A percentile compares a stretch with the other conserved stretches of the same genome.
Conservation (phyloP, 2,329 filamentous ascomycete genomes). For the Chaetoscypha palmicola region DNA sequence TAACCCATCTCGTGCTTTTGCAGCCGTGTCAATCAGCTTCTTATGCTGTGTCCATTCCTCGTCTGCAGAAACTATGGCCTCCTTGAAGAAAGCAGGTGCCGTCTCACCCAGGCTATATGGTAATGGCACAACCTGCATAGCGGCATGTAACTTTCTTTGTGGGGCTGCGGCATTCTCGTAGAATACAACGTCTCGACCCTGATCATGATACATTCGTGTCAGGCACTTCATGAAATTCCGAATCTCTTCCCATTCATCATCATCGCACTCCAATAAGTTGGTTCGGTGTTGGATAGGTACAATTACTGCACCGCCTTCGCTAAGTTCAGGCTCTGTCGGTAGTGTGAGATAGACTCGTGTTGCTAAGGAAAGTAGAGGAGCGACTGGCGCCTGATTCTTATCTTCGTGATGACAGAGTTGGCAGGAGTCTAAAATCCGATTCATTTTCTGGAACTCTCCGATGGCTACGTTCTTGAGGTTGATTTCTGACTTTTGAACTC, state of each 20-base stretch:
- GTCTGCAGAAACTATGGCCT: constrained; percentile 81
- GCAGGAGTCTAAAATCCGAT: constrained; percentile 76
- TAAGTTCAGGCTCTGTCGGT: constrained; percentile 82
- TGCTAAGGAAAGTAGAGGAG: constrained; percentile 77
- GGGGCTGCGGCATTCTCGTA: constrained; percentile 93
- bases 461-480: constrained; percentile 85
- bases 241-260: constrained; percentile 98
- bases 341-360: constrained; percentile 85
- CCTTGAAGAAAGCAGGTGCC: constrained; percentile 89
- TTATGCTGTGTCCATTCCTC: constrained; percentile 95
- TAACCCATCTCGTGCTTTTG: constrained; percentile 56
- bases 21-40: constrained; percentile 84
- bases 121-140: constrained; percentile 78
- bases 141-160: constrained; percentile 71
- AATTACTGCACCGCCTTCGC: constrained; percentile 76
- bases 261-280: constrained; percentile 95
- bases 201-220: constrained; percentile 88
- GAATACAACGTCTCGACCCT: constrained; percentile 87
- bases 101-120: constrained; percentile 88
- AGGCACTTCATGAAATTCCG: constrained; percentile 98
- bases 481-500: constrained; percentile 79
- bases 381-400: constrained; percentile 63
- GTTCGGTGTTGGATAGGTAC: constrained; percentile 79
- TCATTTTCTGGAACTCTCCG: constrained; percentile 82
- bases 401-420: constrained; percentile 93